phyloP scores from a whole-genome alignment of 805 yeast species.

The Wickerhamomyces queroliae region DNA sequence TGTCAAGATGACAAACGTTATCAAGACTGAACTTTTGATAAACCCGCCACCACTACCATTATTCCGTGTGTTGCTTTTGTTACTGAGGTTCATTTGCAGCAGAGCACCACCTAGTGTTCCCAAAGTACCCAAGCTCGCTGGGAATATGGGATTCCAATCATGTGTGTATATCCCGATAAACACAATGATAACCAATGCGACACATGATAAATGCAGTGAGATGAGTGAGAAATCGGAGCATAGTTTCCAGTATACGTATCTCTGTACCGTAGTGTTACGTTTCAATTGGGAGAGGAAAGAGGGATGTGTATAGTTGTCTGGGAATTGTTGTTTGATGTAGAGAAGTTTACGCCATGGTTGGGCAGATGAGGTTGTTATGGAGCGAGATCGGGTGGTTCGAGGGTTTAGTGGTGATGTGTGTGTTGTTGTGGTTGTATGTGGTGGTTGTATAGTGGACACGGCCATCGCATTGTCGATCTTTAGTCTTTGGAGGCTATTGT shows the following conservation, averaged over 20 bases:
- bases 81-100: slow-evolving; percentile 6
- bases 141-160: slow-evolving; percentile 43
- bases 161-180: slow-evolving; percentile 55
- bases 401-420: no score
- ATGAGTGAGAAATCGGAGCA: slow-evolving; percentile 67
- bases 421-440: no score
- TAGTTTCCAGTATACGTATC: slow-evolving; percentile 58
- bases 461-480: no score
- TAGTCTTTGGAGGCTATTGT: no score
- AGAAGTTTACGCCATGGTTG: slow-evolving; percentile 77
- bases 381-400: neutral
- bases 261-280: slow-evolving; percentile 68
- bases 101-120: slow-evolving; percentile 30
- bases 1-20: slow-evolving; percentile 65
- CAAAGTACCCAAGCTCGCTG: slow-evolving; percentile 29
- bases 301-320: slow-evolving; percentile 85
- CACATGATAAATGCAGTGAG: slow-evolving; percentile 57
- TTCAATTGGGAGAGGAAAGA: slow-evolving; percentile 77
- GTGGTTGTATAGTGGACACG: no score
- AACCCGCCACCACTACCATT: no score
- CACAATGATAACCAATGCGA: slow-evolving; percentile 58
- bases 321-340: slow-evolving; percentile 80
- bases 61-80: slow-evolving; percentile 1
- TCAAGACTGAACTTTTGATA: slow-evolving; percentile 61
- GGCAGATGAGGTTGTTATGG: neutral